These are phyloP conservation scores for Plasmodium malariae DNA, from an alignment of 169 alveolate species.

Conservation along the genomic window DNA sequence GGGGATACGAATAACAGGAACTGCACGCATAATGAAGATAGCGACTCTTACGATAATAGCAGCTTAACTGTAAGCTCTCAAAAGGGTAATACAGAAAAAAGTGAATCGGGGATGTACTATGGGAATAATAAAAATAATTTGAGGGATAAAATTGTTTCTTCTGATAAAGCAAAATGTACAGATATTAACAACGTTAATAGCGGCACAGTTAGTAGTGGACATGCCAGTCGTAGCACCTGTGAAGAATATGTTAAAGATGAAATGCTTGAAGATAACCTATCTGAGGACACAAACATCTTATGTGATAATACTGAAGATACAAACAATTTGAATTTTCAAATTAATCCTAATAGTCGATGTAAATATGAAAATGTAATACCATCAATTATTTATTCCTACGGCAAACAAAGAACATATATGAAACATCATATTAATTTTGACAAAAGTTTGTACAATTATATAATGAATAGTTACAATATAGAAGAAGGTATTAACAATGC, in stretches of 20 bases:
- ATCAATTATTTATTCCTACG: slow-evolving; percentile 66
- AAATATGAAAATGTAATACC: slow-evolving; percentile 66
- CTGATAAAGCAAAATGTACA: no score
- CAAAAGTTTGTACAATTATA: slow-evolving; percentile 54
- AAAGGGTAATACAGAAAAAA: neutral
- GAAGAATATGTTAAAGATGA: neutral
- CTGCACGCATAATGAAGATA: no score
- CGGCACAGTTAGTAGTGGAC: no score
- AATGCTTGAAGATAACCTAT: neutral
- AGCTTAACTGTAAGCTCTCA: no score
- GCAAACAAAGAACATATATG: slow-evolving; percentile 67
- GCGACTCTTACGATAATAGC: no score
- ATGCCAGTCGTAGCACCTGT: no score
- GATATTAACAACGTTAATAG: no score
- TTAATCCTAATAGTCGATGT: slow-evolving; percentile 5
- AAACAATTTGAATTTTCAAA: slow-evolving; percentile 16
- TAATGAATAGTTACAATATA: slow-evolving; percentile 23
- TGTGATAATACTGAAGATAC: slow-evolving; percentile 1
- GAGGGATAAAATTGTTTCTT: no score
- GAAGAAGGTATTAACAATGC: neutral
- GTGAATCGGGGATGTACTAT: no score
- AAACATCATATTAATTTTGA: slow-evolving; percentile 60
- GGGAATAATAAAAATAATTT: no score
- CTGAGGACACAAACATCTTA: neutral
- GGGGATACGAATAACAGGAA: no score